Conservation (phyloP, 768 basidiomycete species). For the Serpula lacrymans region DNA sequence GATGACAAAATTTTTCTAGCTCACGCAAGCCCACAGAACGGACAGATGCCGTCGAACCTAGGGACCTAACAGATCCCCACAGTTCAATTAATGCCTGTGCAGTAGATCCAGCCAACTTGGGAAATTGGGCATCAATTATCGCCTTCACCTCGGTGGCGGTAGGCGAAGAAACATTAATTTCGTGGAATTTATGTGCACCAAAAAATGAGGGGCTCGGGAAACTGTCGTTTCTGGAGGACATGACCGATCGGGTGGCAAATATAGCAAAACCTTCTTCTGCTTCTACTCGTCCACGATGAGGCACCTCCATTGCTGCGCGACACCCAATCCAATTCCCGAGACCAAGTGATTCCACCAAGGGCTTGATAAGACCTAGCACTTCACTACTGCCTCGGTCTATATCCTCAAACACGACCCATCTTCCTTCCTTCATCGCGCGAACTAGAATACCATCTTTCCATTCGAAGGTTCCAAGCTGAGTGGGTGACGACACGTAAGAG, state of each 20-base stretch:
- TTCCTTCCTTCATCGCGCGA: slow-evolving; percentile 83
- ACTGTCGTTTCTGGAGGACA: slow-evolving; percentile 40
- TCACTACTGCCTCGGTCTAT: slow-evolving; percentile 89
- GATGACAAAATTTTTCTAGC: slow-evolving; percentile 77
- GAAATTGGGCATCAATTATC: slow-evolving; percentile 70
- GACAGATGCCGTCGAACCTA: slow-evolving; percentile 50
- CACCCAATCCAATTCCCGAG: slow-evolving; percentile 74
- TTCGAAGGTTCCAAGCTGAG: slow-evolving; percentile 83
- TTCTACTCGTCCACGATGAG: slow-evolving; percentile 68
- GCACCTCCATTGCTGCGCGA: slow-evolving; percentile 64
- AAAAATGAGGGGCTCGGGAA: slow-evolving; percentile 70
- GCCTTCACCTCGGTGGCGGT: slow-evolving; percentile 60
- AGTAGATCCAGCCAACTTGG: slow-evolving; percentile 48
- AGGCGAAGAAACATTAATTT: slow-evolving; percentile 62
- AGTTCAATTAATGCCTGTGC: slow-evolving; percentile 54
- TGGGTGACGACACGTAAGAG: slow-evolving; percentile 86
- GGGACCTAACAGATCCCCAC: slow-evolving; percentile 60
- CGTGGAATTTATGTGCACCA: slow-evolving; percentile 80
- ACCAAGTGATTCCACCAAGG: slow-evolving; percentile 72
- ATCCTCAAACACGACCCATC: slow-evolving; percentile 92
- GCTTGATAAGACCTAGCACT: slow-evolving; percentile 82
- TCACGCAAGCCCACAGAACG: slow-evolving; percentile 74
- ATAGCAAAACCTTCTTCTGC: slow-evolving; percentile 81
- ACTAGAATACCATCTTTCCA: slow-evolving; percentile 96
- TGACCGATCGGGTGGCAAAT: slow-evolving; percentile 82